A percentile compares a stretch with the other conserved stretches of the same genome.
phyloP scores from a whole-genome alignment of 129 eudicot species.

The Escallonia rubra region DNA sequence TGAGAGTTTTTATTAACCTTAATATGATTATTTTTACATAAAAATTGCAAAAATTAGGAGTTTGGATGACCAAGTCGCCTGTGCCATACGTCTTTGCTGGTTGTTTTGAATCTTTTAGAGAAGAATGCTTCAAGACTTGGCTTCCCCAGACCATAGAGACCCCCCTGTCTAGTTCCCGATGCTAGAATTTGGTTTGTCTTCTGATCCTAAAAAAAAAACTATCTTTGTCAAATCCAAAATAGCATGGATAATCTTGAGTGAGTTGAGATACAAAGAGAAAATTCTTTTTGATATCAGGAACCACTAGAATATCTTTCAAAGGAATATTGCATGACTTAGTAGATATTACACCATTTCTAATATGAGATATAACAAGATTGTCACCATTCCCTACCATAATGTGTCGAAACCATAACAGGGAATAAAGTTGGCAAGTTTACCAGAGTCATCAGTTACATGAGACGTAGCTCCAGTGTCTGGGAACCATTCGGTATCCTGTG shows the following conservation, averaged over 20 bases:
- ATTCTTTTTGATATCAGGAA: neutral
- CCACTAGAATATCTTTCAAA: too few species aligned
- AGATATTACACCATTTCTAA: neutral
- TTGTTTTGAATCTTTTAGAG: neutral
- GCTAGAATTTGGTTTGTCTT: neutral
- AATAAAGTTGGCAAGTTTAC: neutral
- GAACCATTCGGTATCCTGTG: neutral
- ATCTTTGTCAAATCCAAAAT: neutral
- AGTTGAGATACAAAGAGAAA: neutral
- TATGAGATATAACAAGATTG: neutral
- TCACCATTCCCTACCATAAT: neutral
- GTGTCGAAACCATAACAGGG: neutral
- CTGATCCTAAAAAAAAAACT: neutral
- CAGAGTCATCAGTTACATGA: neutral
- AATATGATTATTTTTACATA: neutral
- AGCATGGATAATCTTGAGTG: neutral
- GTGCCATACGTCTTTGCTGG: neutral
- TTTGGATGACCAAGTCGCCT: neutral
- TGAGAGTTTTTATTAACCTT: neutral
- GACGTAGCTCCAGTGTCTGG: neutral
- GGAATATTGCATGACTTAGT: neutral
- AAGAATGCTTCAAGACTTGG: neutral
- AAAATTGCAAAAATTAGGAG: neutral
- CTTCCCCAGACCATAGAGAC: neutral
- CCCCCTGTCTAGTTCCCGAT: neutral